Evolutionary conservation across 176 grass and related monocot genomes (phyloP).

Genomic region (Chrysopogon serrulatus): DNA sequence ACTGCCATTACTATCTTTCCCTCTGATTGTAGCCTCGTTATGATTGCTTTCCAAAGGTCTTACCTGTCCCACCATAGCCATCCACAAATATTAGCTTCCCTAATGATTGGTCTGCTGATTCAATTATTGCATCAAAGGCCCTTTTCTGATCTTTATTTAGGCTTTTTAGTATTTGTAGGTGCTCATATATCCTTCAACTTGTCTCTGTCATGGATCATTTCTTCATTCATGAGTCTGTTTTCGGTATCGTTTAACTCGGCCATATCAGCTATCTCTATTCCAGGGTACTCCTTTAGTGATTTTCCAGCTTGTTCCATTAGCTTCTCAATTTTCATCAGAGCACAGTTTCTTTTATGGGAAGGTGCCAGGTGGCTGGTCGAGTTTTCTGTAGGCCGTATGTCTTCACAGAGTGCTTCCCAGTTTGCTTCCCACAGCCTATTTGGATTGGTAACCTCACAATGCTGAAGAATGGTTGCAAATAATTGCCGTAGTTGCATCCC

Average conservation of each 20-base stretch:
- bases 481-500: neutral
- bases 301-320: neutral
- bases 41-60: neutral
- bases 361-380: neutral
- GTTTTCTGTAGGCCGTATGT: neutral
- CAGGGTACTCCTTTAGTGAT: neutral
- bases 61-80: neutral
- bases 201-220: neutral
- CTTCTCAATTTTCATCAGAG: neutral
- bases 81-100: conserved; percentile 9
- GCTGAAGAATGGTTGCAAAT: conserved; percentile 8
- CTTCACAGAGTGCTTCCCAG: neutral
- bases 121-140: neutral
- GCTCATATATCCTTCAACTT: neutral
- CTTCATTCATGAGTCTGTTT: neutral
- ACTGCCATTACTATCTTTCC: neutral
- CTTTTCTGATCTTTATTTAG: neutral
- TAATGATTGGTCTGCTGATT: neutral
- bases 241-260: neutral
- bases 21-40: neutral
- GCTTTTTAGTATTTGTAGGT: neutral
- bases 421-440: neutral
- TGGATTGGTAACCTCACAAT: neutral
- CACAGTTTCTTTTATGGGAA: neutral
- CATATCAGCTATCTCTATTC: neutral